Percentiles rank a stretch among this genome's conserved stretches.
phyloP scores from a whole-genome alignment of 2,329 filamentous ascomycete genomes.

The Cyphellophora europaea region DNA sequence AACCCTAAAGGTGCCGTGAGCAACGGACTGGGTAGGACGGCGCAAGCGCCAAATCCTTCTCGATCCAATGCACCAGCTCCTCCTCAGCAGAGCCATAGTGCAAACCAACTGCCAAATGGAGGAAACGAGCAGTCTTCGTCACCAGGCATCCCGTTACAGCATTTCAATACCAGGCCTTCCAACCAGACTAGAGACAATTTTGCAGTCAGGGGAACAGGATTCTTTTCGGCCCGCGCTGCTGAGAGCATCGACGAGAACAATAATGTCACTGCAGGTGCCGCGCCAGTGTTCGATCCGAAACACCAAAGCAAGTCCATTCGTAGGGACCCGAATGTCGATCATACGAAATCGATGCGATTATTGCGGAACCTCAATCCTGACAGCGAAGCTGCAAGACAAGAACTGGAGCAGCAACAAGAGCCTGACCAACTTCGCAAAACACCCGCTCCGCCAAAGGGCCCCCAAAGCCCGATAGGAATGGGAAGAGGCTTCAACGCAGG shows the following conservation, averaged over 20 bases:
- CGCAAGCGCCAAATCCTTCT: too few species aligned
- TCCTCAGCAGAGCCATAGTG: too few species aligned
- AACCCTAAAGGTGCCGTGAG: background rate
- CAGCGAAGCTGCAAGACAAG: constrained; percentile 1
- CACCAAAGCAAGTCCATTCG: constrained; percentile 76
- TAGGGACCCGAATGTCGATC: constrained; percentile 81
- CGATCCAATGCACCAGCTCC: too few species aligned
- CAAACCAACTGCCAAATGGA: too few species aligned
- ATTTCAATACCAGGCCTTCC: constrained; percentile 6
- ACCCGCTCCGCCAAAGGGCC: background rate
- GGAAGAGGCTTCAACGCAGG: constrained; percentile 27
- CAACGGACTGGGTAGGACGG: too few species aligned
- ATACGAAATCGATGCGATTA: constrained; percentile 65
- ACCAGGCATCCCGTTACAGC: constrained; percentile 12
- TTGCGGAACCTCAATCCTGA: constrained; percentile 29
- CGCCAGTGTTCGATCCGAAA: constrained; percentile 60
- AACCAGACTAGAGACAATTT: constrained; percentile 4
- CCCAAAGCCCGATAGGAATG: constrained; percentile 23
- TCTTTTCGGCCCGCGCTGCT: constrained; percentile 62
- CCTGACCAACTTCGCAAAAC: constrained; percentile 14
- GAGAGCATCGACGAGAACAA: constrained; percentile 46
- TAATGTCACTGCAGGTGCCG: constrained; percentile 30
- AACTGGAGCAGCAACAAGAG: constrained; percentile 15
- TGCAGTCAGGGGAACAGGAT: constrained; percentile 42
- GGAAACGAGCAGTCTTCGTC: constrained; percentile 10